Evolutionary conservation across 208 protist genomes (phyloP).

Genomic region (Trypanosoma rangeli): DNA sequence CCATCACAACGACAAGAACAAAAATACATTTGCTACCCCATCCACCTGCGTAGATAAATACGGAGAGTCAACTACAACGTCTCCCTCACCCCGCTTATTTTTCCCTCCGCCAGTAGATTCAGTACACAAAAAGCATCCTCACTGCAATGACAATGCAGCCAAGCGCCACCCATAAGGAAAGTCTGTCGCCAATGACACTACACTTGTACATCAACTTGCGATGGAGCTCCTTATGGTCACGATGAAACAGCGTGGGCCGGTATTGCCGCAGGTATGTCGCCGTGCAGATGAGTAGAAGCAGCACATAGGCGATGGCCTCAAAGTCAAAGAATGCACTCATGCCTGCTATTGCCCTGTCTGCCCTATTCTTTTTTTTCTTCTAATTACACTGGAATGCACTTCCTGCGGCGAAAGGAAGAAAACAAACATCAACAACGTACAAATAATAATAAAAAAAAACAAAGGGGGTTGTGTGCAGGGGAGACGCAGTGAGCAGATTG

Average conservation of each 20-base stretch:
- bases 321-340: constrained; percentile 92
- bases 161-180: constrained; percentile 80
- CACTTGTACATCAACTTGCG: constrained; percentile 92
- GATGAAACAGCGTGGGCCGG: constrained; percentile 81
- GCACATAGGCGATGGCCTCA: constrained; percentile 81
- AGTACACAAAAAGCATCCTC: constrained; percentile 81
- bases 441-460: constrained; percentile 13
- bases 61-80: background rate
- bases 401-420: background rate
- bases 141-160: constrained; percentile 79
- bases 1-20: too few relatives aligned
- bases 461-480: too few relatives aligned
- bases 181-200: constrained; percentile 89
- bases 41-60: too few relatives aligned
- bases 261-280: constrained; percentile 91
- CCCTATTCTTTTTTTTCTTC: background rate
- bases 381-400: constrained; percentile 2
- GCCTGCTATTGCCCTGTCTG: background rate
- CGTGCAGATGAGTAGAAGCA: constrained; percentile 88
- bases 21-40: too few relatives aligned
- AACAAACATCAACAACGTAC: background rate
- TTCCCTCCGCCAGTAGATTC: background rate
- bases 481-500: too few relatives aligned
- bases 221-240: constrained; percentile 80
- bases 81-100: background rate